Conservation (phyloP, 164 flowering plant genomes). For the Vitis cinerea region DNA sequence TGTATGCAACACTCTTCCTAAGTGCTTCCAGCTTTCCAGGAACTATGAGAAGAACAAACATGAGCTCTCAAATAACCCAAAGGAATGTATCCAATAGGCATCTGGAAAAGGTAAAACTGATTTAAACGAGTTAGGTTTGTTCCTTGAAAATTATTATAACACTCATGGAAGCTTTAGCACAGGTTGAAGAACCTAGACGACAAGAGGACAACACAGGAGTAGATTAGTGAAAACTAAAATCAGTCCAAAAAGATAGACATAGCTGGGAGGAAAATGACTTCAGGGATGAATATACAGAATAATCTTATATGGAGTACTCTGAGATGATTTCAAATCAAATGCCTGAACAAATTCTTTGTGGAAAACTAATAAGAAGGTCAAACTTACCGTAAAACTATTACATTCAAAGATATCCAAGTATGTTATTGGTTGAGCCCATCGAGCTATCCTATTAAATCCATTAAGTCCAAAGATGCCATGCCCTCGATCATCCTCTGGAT, state of each 20-base stretch:
- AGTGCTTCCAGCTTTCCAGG: neutral
- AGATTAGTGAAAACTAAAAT: too few relatives aligned
- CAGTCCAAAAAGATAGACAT: neutral
- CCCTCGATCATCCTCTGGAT: slow-evolving; percentile 77
- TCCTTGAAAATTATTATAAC: too few relatives aligned
- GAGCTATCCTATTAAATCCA: slow-evolving; percentile 47
- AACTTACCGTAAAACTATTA: slow-evolving; percentile 71
- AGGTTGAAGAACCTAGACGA: too few relatives aligned
- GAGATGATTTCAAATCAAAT: neutral
- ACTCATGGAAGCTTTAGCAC: too few relatives aligned
- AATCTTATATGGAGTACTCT: neutral
- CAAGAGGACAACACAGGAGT: too few relatives aligned
- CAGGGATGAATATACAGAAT: neutral
- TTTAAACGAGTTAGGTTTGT: too few relatives aligned
- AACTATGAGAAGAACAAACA: neutral
- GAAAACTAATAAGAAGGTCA: neutral
- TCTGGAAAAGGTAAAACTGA: too few relatives aligned
- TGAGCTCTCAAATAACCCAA: neutral
- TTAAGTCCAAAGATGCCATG: slow-evolving; percentile 70
- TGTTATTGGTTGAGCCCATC: slow-evolving; percentile 95
- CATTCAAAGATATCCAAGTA: slow-evolving; percentile 71
- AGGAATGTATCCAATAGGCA: neutral
- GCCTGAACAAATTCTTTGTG: neutral
- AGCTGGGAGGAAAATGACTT: neutral
- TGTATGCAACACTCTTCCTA: neutral